Conservation (phyloP, 179 eudicot genomes). For the Monotropa hypopitys region DNA sequence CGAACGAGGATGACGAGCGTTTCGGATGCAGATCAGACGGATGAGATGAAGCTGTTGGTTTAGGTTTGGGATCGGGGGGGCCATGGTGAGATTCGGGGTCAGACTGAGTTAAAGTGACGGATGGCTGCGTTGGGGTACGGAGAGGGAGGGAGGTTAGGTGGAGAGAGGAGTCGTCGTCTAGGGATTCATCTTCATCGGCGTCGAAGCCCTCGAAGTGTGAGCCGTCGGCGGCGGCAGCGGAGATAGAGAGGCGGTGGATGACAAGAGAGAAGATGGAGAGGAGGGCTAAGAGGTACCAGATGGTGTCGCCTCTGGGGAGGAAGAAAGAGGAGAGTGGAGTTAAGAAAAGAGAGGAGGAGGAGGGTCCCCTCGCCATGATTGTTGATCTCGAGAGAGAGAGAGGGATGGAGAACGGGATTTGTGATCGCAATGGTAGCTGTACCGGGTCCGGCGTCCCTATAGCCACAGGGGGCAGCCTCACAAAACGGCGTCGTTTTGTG, state of each 20-base stretch:
- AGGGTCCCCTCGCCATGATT: slow-evolving; percentile 29
- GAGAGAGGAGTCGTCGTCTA: slow-evolving; percentile 26
- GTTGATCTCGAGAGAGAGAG: neutral
- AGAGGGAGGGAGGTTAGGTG: slow-evolving; percentile 32
- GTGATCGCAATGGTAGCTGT: neutral
- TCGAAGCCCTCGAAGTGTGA: slow-evolving; percentile 84
- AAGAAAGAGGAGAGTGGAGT: slow-evolving; percentile 28
- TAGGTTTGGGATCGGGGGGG: slow-evolving; percentile 15
- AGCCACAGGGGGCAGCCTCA: too few relatives aligned
- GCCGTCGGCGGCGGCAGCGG: slow-evolving; percentile 17
- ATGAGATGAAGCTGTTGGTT: slow-evolving; percentile 9
- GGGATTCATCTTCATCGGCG: slow-evolving; percentile 46
- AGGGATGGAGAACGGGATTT: too few relatives aligned
- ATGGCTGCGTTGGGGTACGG: slow-evolving; percentile 9
- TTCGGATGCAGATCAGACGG: slow-evolving; percentile 24
- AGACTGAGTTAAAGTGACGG: slow-evolving; percentile 39
- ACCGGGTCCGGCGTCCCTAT: too few relatives aligned
- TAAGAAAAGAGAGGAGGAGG: slow-evolving; percentile 18
- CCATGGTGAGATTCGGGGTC: slow-evolving; percentile 37
- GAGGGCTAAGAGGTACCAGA: slow-evolving; percentile 25
- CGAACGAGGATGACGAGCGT: slow-evolving; percentile 23
- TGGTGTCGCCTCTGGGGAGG: slow-evolving; percentile 24
- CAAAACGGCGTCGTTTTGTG: too few relatives aligned
- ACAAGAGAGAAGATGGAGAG: slow-evolving; percentile 22
- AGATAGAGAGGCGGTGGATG: slow-evolving; percentile 19